Evolutionary conservation across 306 rosid species (phyloP), one percentile per base, ranked within the genome.

Genomic region (Potentilla sterilis): DNA sequence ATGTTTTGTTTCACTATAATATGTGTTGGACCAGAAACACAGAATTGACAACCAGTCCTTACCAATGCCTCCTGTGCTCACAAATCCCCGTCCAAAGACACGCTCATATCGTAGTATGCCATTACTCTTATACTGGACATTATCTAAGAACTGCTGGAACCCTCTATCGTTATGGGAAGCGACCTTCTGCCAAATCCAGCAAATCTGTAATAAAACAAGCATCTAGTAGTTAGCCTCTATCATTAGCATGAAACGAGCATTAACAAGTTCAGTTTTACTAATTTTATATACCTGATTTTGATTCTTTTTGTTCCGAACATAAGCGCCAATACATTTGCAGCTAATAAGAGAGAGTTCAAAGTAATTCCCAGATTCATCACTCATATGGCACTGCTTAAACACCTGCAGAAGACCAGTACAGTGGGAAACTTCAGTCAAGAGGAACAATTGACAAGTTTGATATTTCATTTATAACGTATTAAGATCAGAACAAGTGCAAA

Each of bases 291-390:
- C 99, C 89, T 95, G 99, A 81, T 95, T 95, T 79, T 95, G 99
- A 87, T 90, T 95, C 89, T 84, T 95, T 73, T 95, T 95, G 69
- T 84, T 95, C 58, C 97, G 77, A 48, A 93, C 99, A 82, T 95
- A 95, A 75, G 99, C 99, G 67, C 99, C 96, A 75, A 95, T 90
- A 74, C 99, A 95, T 78, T 95, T 95, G 84, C 90, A 89, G 76
- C 97, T 88, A 73, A 92, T 88, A 40, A 95, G 97, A 82, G 97
- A 84, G 72, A 95, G 90, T 75, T 95, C 99, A 66, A 85, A 95
- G 75, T 88, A 86, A 82, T 83, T 87, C 34, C 96, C 99, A 64
- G 85, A 77, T 61, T 19, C 81, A 81, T 92, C 96, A 72, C 11
- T 61, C 81, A 77, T 57, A 66, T 77, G 81, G 77, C 91, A 84